Percentiles rank a stretch among this genome's conserved stretches.
These are phyloP conservation scores for Penicillium verhagenii DNA, from an alignment of 495 filamentous ascomycete genomes.

Conservation along the genomic window DNA sequence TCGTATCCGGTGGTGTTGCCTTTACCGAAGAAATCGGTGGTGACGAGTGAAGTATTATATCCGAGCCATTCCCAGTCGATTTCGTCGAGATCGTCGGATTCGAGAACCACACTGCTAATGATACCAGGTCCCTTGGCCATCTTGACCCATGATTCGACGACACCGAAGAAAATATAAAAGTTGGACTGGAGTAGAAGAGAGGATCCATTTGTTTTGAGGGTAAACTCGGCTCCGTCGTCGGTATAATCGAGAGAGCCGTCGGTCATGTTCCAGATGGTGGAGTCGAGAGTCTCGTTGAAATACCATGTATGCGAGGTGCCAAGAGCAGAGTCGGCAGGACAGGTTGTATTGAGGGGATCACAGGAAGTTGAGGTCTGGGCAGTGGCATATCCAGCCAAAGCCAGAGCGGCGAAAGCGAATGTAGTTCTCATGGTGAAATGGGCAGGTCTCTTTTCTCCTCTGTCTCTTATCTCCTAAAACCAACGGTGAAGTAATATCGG, in stretches of 20 bases:
- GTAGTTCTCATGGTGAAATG: constrained; percentile 27
- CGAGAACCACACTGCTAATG: constrained; percentile 79
- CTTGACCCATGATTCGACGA: constrained; percentile 68
- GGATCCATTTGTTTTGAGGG: constrained; percentile 61
- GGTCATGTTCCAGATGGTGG: constrained; percentile 61
- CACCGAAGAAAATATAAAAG: constrained; percentile 85
- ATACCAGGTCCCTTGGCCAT: constrained; percentile 71
- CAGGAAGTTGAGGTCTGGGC: constrained; percentile 58
- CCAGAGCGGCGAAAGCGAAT: constrained; percentile 24
- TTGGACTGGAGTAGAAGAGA: constrained; percentile 70
- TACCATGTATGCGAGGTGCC: constrained; percentile 57
- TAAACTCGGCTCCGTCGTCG: constrained; percentile 65
- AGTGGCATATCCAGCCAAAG: constrained; percentile 25
- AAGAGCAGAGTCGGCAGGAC: constrained; percentile 68
- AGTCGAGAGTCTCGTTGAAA: constrained; percentile 57
- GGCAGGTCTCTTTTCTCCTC: not conserved
- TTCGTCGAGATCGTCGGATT: constrained; percentile 91
- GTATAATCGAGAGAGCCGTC: constrained; percentile 55
- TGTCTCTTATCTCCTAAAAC: not conserved
- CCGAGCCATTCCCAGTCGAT: constrained; percentile 79
- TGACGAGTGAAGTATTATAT: constrained; percentile 58
- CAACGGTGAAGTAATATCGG: not conserved
- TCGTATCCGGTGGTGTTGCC: constrained; percentile 71
- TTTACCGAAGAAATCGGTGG: constrained; percentile 95
- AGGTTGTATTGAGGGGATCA: constrained; percentile 61